Percentiles rank a stretch among this genome's conserved stretches.
phyloP scores from a whole-genome alignment of 1,139 yeast species.

The Kodamaea derodonti region DNA sequence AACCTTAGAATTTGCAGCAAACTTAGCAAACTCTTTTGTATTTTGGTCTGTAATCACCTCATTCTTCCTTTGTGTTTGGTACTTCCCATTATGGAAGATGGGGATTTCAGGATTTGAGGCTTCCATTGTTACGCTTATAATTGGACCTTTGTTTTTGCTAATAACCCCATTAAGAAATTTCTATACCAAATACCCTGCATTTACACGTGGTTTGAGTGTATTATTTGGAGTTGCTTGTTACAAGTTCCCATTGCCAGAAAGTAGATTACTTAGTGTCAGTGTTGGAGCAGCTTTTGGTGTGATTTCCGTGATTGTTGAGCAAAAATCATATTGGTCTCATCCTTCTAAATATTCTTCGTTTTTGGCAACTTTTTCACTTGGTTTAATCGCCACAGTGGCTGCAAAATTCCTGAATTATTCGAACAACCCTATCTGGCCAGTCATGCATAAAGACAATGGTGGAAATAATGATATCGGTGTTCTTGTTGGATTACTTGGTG shows the following conservation, averaged over 20 bases:
- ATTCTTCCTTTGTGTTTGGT: constrained; percentile 85
- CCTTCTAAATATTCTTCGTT: constrained; percentile 47
- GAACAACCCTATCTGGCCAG: constrained; percentile 95
- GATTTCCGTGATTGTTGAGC: constrained; percentile 60
- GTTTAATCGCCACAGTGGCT: constrained; percentile 68
- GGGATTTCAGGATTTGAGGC: constrained; percentile 95
- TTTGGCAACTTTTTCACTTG: constrained; percentile 62
- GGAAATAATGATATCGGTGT: constrained; percentile 80
- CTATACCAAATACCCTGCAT: constrained; percentile 37
- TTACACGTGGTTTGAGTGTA: constrained; percentile 55
- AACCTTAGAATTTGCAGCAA: constrained; percentile 39
- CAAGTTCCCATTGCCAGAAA: constrained; percentile 60
- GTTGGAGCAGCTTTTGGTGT: constrained; percentile 64
- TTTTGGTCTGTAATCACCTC: constrained; percentile 86
- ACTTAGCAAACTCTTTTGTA: constrained; percentile 57
- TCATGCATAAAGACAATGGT: constrained; percentile 80
- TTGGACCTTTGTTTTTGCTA: constrained; percentile 55
- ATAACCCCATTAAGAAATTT: constrained; percentile 49
- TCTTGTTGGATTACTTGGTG: constrained; percentile 59
- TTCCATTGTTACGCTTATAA: constrained; percentile 48
- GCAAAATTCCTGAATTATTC: constrained; percentile 75
- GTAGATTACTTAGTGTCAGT: constrained; percentile 61
- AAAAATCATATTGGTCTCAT: constrained; percentile 42
- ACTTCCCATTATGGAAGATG: constrained; percentile 97
- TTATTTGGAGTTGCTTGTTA: constrained; percentile 76